Evolutionary conservation across 2,329 filamentous ascomycete species (phyloP).

Genomic region (Diplocarpon rosae): DNA sequence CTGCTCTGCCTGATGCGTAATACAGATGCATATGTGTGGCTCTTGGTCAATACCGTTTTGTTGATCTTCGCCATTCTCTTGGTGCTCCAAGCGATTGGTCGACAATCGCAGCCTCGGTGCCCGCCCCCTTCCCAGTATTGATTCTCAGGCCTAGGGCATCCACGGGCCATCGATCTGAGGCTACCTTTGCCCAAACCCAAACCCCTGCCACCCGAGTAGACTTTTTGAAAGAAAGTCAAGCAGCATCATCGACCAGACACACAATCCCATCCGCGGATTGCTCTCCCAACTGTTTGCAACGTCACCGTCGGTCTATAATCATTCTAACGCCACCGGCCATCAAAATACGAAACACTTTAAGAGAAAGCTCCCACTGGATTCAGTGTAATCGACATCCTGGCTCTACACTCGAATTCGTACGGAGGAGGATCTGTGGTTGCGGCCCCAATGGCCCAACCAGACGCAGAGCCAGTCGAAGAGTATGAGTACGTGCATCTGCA

Average conservation of each 20-base stretch:
- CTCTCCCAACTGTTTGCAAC: not conserved
- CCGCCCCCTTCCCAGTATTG: not conserved
- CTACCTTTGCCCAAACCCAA: not conserved
- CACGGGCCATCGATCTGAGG: not conserved
- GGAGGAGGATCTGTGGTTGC: constrained; percentile 55
- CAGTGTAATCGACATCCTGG: constrained; percentile 43
- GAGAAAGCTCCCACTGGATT: not conserved
- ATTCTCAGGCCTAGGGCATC: not conserved
- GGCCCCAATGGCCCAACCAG: constrained; percentile 59
- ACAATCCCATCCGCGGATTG: not conserved
- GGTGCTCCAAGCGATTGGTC: too few relatives aligned
- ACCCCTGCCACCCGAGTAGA: constrained; percentile 1
- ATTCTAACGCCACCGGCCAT: not conserved
- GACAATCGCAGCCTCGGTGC: not conserved
- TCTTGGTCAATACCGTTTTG: not conserved
- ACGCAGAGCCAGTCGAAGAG: constrained; percentile 51
- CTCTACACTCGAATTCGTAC: constrained; percentile 46
- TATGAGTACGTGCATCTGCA: constrained; percentile 46
- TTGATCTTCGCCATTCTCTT: not conserved
- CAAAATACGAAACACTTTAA: not conserved
- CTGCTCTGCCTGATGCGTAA: too few relatives aligned
- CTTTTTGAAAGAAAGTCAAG: constrained; percentile 1
- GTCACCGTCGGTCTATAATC: not conserved
- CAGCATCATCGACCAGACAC: constrained; percentile 1
- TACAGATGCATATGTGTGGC: too few relatives aligned